Evolutionary conservation across 108 stramenopile species (phyloP).

Genomic region (Schizochytrium sp.): DNA sequence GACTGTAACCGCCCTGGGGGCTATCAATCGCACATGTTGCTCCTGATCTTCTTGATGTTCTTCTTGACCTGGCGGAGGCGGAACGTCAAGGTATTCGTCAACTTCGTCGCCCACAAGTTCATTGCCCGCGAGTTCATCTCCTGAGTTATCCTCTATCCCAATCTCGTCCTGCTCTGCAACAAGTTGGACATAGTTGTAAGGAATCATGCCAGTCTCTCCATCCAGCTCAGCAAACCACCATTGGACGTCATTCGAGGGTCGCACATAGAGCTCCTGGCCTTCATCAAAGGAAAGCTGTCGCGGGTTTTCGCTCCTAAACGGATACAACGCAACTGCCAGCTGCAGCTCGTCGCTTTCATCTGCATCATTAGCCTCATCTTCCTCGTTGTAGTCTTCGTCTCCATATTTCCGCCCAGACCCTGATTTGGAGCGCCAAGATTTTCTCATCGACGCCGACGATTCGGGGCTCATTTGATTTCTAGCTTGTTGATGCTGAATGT

Average conservation of each 20-base stretch:
- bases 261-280: constrained; percentile 42
- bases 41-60: no score
- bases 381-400: neutral
- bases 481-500: no score
- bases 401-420: neutral
- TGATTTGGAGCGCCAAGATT: no score
- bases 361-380: neutral
- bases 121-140: neutral
- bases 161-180: constrained; percentile 10
- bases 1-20: neutral
- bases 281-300: constrained; percentile 47
- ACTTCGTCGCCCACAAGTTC: neutral
- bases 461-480: no score
- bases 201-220: constrained; percentile 40
- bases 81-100: neutral
- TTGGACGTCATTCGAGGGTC: neutral
- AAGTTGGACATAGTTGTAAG: constrained; percentile 45
- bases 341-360: neutral
- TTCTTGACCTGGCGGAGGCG: no score
- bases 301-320: constrained; percentile 17
- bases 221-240: constrained; percentile 53
- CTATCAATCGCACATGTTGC: no score
- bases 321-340: constrained; percentile 28
- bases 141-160: neutral
- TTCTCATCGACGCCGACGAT: no score